phyloP scores from a whole-genome alignment of 371 early-diverging fungal genomes.

The Entomophthora muscae region DNA sequence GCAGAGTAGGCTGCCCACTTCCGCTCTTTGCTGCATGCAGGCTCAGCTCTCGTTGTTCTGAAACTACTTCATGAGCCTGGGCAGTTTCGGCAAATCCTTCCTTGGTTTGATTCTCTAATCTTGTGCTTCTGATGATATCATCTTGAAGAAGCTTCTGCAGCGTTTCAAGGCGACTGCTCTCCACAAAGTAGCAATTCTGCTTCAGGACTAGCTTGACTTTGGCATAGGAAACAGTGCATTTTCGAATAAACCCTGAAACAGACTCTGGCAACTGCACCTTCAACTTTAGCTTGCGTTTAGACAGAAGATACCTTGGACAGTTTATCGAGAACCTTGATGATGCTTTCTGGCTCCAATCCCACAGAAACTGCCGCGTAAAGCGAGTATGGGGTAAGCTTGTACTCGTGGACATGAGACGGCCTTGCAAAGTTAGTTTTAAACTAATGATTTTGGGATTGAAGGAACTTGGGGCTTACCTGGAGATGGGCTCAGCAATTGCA shows the following conservation, averaged over 20 bases:
- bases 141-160: conserved; percentile 75
- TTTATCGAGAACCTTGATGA: conserved; percentile 81
- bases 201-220: conserved; percentile 96
- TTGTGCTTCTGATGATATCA: conserved; percentile 44
- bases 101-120: conserved; percentile 28
- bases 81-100: conserved; percentile 17
- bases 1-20: background rate
- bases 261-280: conserved; percentile 61
- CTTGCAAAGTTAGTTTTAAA: conserved; percentile 22
- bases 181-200: conserved; percentile 86
- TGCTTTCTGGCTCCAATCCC: conserved; percentile 91
- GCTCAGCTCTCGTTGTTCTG: background rate
- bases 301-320: conserved; percentile 55
- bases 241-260: conserved; percentile 71
- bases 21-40: background rate
- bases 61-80: conserved; percentile 1
- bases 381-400: conserved; percentile 93
- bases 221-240: conserved; percentile 88
- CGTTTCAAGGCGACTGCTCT: conserved; percentile 71
- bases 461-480: conserved; percentile 27
- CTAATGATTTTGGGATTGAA: background rate
- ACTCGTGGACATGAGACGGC: conserved; percentile 95
- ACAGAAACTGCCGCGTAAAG: conserved; percentile 99
- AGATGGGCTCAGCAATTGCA: conserved; percentile 97
- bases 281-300: background rate